phyloP scores from a whole-genome alignment of 495 filamentous ascomycete genomes.

The Penicillium antarcticum region DNA sequence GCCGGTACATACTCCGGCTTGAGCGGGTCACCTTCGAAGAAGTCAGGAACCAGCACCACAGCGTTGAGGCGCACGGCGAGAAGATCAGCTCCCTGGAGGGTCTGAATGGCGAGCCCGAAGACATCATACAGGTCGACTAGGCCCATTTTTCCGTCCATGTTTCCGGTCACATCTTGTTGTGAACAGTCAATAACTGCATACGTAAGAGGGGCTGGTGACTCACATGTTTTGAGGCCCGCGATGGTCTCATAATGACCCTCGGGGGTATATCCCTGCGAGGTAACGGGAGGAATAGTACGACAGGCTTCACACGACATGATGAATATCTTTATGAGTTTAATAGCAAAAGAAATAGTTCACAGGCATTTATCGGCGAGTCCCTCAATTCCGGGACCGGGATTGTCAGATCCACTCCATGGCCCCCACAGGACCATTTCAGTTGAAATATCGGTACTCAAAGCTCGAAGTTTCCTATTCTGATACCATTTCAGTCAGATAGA shows the following conservation, averaged over 20 bases:
- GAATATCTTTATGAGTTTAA: background rate
- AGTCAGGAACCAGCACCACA: constrained; percentile 45
- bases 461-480: no score
- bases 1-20: constrained; percentile 31
- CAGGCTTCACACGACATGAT: constrained; percentile 55
- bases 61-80: constrained; percentile 36
- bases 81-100: constrained; percentile 54
- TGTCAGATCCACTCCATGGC: background rate
- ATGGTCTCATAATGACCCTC: constrained; percentile 64
- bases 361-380: no score
- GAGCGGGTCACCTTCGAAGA: constrained; percentile 38
- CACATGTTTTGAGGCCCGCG: constrained; percentile 68
- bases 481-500: no score
- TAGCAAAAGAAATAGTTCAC: background rate
- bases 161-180: constrained; percentile 43
- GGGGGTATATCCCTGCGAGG: constrained; percentile 55
- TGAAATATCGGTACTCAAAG: no score
- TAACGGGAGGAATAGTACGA: constrained; percentile 69
- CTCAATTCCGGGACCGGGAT: constrained; percentile 4
- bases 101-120: constrained; percentile 51
- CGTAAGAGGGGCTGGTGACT: constrained; percentile 7
- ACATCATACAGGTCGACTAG: constrained; percentile 54
- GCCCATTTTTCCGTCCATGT: constrained; percentile 28
- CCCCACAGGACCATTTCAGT: background rate
- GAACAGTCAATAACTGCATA: background rate